phyloP scores from a whole-genome alignment of 768 basidiomycete species.

The Pleurotus sapidus region DNA sequence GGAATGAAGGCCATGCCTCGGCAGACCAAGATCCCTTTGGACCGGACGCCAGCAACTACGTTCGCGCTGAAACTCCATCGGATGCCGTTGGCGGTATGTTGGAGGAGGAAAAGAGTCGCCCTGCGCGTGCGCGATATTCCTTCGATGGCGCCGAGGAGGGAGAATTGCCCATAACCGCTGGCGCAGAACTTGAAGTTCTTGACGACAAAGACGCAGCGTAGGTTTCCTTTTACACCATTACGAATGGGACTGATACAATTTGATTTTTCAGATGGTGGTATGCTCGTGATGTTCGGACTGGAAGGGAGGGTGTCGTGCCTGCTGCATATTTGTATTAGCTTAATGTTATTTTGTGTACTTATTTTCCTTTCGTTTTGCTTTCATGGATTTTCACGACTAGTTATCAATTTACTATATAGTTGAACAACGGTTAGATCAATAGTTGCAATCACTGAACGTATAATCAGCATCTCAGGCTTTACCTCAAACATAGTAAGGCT shows the following conservation, averaged over 20 bases:
- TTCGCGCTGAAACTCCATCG: slow-evolving; percentile 79
- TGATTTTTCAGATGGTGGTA: slow-evolving; percentile 85
- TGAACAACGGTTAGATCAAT: too few species aligned
- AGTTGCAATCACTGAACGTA: too few species aligned
- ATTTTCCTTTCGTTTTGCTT: slow-evolving; percentile 2
- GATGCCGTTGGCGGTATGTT: slow-evolving; percentile 65
- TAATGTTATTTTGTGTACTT: slow-evolving; percentile 7
- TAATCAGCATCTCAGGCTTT: too few species aligned
- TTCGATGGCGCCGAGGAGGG: slow-evolving; percentile 80
- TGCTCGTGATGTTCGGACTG: slow-evolving; percentile 74
- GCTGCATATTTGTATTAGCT: slow-evolving; percentile 84
- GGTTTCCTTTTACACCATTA: slow-evolving; percentile 25
- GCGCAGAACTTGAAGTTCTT: slow-evolving; percentile 71
- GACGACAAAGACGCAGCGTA: slow-evolving; percentile 82
- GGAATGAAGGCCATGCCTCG: slow-evolving; percentile 21
- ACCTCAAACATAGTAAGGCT: too few species aligned
- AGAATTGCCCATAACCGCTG: slow-evolving; percentile 66
- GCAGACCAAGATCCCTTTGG: slow-evolving; percentile 57
- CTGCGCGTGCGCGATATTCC: slow-evolving; percentile 78
- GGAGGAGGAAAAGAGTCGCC: slow-evolving; percentile 72
- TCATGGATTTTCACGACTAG: not conserved
- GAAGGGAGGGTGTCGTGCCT: slow-evolving; percentile 87
- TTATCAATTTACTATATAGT: too few species aligned
- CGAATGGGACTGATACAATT: not conserved
- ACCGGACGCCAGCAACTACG: slow-evolving; percentile 73